Percentiles rank a stretch among this genome's conserved stretches.
These are phyloP conservation scores for Kappamyces sp. DNA, from an alignment of 192 early-diverging fungal genomes.

Conservation along the genomic window DNA sequence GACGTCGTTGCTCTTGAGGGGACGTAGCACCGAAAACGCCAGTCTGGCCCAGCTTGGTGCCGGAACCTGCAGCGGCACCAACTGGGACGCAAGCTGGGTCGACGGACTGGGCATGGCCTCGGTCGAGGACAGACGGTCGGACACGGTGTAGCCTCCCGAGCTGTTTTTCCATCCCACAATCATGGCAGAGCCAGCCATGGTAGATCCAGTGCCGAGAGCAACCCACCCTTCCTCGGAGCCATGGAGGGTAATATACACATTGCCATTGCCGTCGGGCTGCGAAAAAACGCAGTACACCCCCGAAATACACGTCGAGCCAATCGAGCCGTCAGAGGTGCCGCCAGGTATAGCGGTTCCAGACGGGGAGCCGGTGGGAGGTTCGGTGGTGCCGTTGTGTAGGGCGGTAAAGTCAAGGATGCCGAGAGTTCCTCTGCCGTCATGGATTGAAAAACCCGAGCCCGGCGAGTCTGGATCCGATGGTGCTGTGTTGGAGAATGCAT, in stretches of 20 bases:
- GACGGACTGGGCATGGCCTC: not conserved
- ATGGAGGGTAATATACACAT: slow-evolving; percentile 5
- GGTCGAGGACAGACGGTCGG: slow-evolving; percentile 7
- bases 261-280: slow-evolving; percentile 9
- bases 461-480: slow-evolving; percentile 15
- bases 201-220: slow-evolving; percentile 21
- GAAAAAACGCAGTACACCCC: slow-evolving; percentile 13
- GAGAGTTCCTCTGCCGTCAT: slow-evolving; percentile 2
- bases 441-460: slow-evolving; percentile 2
- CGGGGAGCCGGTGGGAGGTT: not conserved
- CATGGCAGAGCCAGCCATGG: slow-evolving; percentile 23
- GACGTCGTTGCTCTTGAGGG: not conserved
- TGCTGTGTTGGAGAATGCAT: slow-evolving; percentile 13
- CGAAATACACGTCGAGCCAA: slow-evolving; percentile 11
- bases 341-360: not conserved
- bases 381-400: slow-evolving; percentile 4
- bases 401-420: slow-evolving; percentile 5
- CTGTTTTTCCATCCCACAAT: slow-evolving; percentile 27
- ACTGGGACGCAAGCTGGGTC: too few species aligned
- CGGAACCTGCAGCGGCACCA: not conserved
- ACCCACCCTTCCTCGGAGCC: slow-evolving; percentile 14
- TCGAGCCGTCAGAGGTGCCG: not conserved
- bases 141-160: slow-evolving; percentile 24
- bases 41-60: slow-evolving; percentile 12
- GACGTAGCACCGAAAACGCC: not conserved